Evolutionary conservation across 1,139 yeast genomes (phyloP).

Genomic region (Geotrichum phurueaensis): DNA sequence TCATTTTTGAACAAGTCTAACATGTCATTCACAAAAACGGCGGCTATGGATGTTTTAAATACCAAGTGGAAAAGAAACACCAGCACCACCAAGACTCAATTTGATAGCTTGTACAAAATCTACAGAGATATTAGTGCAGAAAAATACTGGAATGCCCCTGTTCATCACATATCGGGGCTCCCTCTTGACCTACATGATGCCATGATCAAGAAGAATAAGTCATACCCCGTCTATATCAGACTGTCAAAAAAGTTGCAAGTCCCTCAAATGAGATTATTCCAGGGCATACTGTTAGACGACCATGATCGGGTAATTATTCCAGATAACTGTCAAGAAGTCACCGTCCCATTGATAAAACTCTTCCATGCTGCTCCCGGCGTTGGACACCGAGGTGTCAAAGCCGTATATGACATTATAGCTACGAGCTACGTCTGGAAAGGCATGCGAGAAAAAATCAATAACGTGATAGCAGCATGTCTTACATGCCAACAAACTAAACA

Average conservation of each 20-base stretch:
- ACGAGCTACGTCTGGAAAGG: neutral
- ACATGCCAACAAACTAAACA: neutral
- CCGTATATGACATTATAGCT: neutral
- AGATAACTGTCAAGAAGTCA: neutral
- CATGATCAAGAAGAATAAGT: too few species aligned
- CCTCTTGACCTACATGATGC: too few species aligned
- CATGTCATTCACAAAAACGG: too few species aligned
- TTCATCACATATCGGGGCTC: too few species aligned
- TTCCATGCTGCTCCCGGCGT: neutral
- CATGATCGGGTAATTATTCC: neutral
- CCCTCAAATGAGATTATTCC: neutral
- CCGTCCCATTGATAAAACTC: neutral
- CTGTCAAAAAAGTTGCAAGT: neutral
- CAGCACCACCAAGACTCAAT: too few species aligned
- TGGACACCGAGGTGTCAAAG: neutral
- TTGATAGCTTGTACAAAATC: too few species aligned
- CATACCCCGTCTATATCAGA: neutral
- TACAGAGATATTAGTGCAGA: too few species aligned
- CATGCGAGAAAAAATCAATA: neutral
- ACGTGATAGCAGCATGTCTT: neutral
- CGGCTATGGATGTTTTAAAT: too few species aligned
- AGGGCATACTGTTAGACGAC: neutral
- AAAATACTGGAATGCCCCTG: too few species aligned
- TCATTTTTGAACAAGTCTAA: too few species aligned
- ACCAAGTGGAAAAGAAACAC: too few species aligned